Base-by-base conservation (phyloP, 2,329 filamentous ascomycete species). In the Hypomyces rosellus region DNA sequence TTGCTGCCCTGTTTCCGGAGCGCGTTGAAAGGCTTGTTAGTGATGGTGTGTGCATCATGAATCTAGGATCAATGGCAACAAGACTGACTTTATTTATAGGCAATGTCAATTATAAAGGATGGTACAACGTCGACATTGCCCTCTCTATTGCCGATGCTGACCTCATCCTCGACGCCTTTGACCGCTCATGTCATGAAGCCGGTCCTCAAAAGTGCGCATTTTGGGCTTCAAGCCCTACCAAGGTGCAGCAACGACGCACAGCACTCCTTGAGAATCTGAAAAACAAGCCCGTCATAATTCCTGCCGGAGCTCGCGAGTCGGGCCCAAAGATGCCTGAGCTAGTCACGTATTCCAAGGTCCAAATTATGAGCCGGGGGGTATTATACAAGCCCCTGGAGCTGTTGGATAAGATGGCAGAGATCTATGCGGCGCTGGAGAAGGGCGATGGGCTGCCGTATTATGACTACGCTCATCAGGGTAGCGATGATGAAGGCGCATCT, bases 61-160 rank as follows among this genome's bases (percentile, higher is more conserved):
- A 22, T 42, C 4, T 20, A 5, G 12, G 16, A 22, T 14, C 7
- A 34, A 45, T 7, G 33, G 9, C 25, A 45, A 15, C 8, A 45
- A n/a, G 25, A n/a, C 12, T 34, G n/a, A 45, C 30, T 14, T 33
- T 3, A 6, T 16, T 5, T n/a, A 7, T 13, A 64, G 63, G 74
- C 22, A 77, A 77, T 45, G 74, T 76, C 13, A 74, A 77, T 55
- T 77, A 81, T 55, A 71, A 75, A 38, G 77, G 78, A 57, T 81
- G 75, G 76, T 74, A 70, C 50, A 65, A 69, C 25, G 68, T 73
- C 11, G 62, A 63, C 1, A 69, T 74, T 49, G 64, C 69, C 54
- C 74, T 74, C 53, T 78, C 77, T 46, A 58, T 80, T 6, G 66
- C 66, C n/a, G 75, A 83, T 56, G 73, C 76, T 13, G 80, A 84